A percentile compares a stretch with the other conserved stretches of the same genome.
phyloP scores from a whole-genome alignment of 768 basidiomycete genomes.

The Pseudohyphozyma bogoriensis region DNA sequence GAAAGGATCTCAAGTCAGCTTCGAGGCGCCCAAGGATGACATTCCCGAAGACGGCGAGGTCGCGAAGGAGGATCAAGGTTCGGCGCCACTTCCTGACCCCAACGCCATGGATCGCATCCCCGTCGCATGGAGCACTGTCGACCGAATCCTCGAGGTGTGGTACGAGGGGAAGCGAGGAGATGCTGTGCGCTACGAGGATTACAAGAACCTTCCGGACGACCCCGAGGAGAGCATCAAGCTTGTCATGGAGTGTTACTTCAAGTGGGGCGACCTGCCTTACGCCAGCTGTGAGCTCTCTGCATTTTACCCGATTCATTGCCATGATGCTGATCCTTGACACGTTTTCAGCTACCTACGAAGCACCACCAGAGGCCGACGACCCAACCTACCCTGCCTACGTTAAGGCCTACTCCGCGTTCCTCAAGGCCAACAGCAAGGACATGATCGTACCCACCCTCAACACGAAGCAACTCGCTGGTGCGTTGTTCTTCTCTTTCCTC shows the following conservation, averaged over 20 bases:
- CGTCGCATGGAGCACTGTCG: conserved; percentile 72
- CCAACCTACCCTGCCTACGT: conserved; percentile 54
- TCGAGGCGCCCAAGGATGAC: conserved; percentile 25
- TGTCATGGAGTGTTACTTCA: conserved; percentile 74
- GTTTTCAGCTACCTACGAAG: conserved; percentile 13
- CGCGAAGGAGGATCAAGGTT: conserved; percentile 19
- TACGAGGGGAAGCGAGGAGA: background rate
- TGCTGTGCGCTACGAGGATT: background rate
- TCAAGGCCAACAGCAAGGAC: conserved; percentile 52
- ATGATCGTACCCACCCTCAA: conserved; percentile 46
- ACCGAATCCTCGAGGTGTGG: conserved; percentile 74
- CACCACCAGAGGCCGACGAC: conserved; percentile 40
- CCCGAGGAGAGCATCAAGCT: conserved; percentile 51
- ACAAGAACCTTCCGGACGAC: conserved; percentile 41
- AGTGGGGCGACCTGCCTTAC: conserved; percentile 90
- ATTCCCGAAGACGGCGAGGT: conserved; percentile 24
- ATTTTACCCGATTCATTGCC: background rate
- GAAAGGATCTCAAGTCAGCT: conserved; percentile 23
- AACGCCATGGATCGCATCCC: conserved; percentile 62
- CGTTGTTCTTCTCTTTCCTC: background rate
- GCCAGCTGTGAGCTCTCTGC: conserved; percentile 34
- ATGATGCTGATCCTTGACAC: background rate
- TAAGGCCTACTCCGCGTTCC: conserved; percentile 56
- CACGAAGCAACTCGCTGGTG: conserved; percentile 24
- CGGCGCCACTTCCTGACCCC: conserved; percentile 43